These are phyloP conservation scores for Populus hybrid DNA, from an alignment of 441 rosid species.

Conservation along the genomic window DNA sequence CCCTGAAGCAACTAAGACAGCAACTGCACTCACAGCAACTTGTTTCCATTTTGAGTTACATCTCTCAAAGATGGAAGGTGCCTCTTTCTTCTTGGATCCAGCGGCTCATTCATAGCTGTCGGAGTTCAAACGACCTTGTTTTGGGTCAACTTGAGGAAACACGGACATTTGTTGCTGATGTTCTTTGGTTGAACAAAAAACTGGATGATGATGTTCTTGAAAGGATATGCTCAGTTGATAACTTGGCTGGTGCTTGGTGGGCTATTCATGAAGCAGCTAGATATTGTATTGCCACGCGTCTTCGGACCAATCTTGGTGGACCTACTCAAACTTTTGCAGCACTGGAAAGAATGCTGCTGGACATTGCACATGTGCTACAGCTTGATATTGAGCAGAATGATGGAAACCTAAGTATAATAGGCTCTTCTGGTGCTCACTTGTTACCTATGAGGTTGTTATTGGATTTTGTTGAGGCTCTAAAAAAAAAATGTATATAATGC, in stretches of 20 bases:
- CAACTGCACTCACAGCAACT: slow-evolving; percentile 93
- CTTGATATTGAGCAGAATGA: slow-evolving; percentile 82
- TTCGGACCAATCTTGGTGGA: slow-evolving; percentile 98
- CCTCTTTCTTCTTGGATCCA: slow-evolving; percentile 94
- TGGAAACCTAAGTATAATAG: slow-evolving; percentile 74
- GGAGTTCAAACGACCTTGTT: slow-evolving; percentile 48
- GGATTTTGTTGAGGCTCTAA: slow-evolving; percentile 94
- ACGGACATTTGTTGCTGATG: slow-evolving; percentile 37
- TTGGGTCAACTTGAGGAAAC: slow-evolving; percentile 65
- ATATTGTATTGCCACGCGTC: slow-evolving; percentile 82
- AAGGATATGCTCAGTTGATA: slow-evolving; percentile 72
- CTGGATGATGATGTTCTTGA: slow-evolving; percentile 72
- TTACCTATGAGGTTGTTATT: slow-evolving; percentile 94
- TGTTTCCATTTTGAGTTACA: slow-evolving; percentile 91
- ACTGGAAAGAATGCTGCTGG: slow-evolving; percentile 97
- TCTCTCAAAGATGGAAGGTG: slow-evolving; percentile 93
- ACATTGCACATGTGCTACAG: slow-evolving; percentile 80
- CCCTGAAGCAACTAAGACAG: slow-evolving; percentile 74
- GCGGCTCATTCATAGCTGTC: slow-evolving; percentile 65
- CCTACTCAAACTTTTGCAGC: slow-evolving; percentile 99
- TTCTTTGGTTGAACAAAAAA: slow-evolving; percentile 54
- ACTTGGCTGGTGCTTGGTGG: slow-evolving; percentile 98
- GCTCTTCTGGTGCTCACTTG: slow-evolving; percentile 92
- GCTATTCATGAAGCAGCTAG: slow-evolving; percentile 98
- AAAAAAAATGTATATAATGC: slow-evolving; percentile 97